Percentiles rank a stretch among this genome's conserved stretches.
Conservation (phyloP, 1,284 basidiomycete species). For the Cystobasidium sp. region DNA sequence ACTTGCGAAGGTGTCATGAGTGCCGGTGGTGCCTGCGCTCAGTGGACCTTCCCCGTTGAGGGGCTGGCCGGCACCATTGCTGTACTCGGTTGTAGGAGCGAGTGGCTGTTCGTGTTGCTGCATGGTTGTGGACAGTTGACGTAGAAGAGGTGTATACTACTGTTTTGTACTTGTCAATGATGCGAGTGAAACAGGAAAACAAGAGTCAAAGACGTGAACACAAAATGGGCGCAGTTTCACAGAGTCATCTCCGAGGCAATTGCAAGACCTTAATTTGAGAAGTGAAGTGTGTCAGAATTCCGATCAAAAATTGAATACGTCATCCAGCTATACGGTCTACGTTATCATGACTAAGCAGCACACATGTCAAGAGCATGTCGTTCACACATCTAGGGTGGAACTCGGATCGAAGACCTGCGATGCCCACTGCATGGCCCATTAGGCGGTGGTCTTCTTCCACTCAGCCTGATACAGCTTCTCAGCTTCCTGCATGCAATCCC, state of each 20-base stretch:
- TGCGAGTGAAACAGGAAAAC: not conserved
- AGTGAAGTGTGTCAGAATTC: slow-evolving; percentile 1
- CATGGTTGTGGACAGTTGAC: not conserved
- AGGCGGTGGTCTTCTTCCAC: slow-evolving; percentile 14
- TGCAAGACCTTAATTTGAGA: not conserved
- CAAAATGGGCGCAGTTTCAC: not conserved
- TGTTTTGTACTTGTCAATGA: not conserved
- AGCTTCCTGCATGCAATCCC: slow-evolving; percentile 38
- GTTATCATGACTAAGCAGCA: no score
- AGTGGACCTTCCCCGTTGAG: not conserved
- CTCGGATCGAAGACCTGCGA: not conserved
- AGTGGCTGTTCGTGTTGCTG: slow-evolving; percentile 34
- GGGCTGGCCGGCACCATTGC: not conserved
- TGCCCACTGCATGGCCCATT: not conserved
- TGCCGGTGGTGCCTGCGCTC: not conserved
- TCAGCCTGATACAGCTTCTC: slow-evolving; percentile 39
- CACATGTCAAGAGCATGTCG: no score
- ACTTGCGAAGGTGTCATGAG: not conserved
- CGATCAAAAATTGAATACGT: not conserved
- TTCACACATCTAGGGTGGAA: no score
- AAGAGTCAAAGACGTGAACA: not conserved
- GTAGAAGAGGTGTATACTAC: not conserved
- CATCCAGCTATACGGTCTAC: not conserved
- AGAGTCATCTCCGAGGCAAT: not conserved
- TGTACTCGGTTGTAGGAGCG: slow-evolving; percentile 3